phyloP scores from a whole-genome alignment of 164 flowering plant species.

The Cinnamomum micranthum region DNA sequence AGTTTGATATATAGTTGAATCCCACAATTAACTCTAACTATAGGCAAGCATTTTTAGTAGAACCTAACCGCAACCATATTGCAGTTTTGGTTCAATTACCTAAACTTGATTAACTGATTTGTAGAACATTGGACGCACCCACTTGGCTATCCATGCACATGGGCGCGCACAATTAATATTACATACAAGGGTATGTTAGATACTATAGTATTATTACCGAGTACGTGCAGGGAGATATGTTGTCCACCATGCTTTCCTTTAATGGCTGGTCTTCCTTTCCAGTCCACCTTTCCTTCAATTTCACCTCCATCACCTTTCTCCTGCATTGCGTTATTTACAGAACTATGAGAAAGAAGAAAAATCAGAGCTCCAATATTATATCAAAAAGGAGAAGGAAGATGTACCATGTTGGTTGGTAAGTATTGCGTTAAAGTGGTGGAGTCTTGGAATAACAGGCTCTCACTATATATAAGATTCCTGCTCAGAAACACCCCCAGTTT shows the following conservation, averaged over 20 bases:
- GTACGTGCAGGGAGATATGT: constrained; percentile 31
- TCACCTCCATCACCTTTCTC: constrained; percentile 35
- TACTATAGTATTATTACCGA: constrained; percentile 25
- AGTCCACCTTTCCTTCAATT: constrained; percentile 64
- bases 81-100: neutral
- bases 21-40: neutral
- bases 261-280: constrained; percentile 61
- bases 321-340: constrained; percentile 20
- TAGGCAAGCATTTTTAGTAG: neutral
- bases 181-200: no score
- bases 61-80: no score
- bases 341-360: neutral
- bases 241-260: constrained; percentile 62
- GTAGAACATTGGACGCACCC: neutral
- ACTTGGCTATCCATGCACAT: neutral
- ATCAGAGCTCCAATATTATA: neutral
- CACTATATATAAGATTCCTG: constrained; percentile 3
- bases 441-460: neutral
- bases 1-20: neutral
- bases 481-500: neutral
- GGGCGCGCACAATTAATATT: no score
- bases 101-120: neutral
- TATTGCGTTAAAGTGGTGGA: neutral
- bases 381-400: neutral
- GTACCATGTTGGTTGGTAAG: constrained; percentile 4